Base-by-base conservation (phyloP, 352 stramenopile species). In the Pythium brachiatum region DNA sequence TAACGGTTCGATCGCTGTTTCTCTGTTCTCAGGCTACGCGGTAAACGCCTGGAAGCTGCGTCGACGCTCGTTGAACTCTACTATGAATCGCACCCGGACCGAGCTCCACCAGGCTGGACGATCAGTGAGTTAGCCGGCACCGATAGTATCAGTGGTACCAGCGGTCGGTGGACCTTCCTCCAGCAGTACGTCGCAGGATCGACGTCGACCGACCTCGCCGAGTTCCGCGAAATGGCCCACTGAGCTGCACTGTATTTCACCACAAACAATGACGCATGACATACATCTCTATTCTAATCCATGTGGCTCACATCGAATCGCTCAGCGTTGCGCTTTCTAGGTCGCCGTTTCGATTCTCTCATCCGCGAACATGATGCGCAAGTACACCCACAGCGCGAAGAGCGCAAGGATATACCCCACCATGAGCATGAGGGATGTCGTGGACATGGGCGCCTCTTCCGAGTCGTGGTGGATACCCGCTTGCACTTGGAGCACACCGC, bases 401-500 rank as follows among this genome's bases (percentile, higher is more conserved):
- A 88, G 71, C 20, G 69, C 71, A 7, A 69, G 23, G 47, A 89
- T 79, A 39, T 76, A 86, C 18, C 50, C 53, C 1, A 57, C 66
- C 80, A 89, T 85, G 50, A 87, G 23, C 44, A 79, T 68, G 15
- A 91, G 60, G 20, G 80, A 84, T 16, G 74, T 57, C 55, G 73
- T 90, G 7, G 82, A 89, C 82, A 92, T 94, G 20, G 84, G 82
- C 12, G 76, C 61, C 57, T 90, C 84, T 62, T 92, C 83, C 1
- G 73, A 81, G 55, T 92, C 83, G 64, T 94, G 84, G 51, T 92
- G 81, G 43, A 92, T 75, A 12, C 86, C 84, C 0, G 84, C 86
- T 64, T 89, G 79, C 31, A 95, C 86, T 63, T 95, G 86, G 21
- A 95, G 68, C 50, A 95, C 85, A 7, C 86, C 86, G 57, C 83